Percentiles rank a stretch among this genome's conserved stretches.
Evolutionary conservation across 495 filamentous ascomycete species (phyloP).

Genomic region (Daldinia caldariorum): DNA sequence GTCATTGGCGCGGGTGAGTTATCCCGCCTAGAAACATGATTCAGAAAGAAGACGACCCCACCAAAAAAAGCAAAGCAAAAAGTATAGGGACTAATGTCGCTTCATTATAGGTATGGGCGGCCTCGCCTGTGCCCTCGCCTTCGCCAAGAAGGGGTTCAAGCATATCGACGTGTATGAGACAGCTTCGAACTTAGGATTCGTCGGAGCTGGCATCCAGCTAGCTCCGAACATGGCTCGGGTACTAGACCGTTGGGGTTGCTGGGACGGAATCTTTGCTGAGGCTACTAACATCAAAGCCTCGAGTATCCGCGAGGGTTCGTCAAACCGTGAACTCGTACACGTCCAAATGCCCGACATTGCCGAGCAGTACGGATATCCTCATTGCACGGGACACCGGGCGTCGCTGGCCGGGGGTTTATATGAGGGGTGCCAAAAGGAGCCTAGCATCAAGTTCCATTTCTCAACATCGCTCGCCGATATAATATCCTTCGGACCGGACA

Average conservation of each 20-base stretch:
- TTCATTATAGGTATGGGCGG: slow-evolving; percentile 75
- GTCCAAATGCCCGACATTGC: slow-evolving; percentile 74
- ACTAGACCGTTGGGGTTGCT: slow-evolving; percentile 73
- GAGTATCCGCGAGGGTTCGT: slow-evolving; percentile 68
- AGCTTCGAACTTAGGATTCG: slow-evolving; percentile 78
- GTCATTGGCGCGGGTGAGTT: slow-evolving; percentile 56
- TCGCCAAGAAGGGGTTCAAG: slow-evolving; percentile 77
- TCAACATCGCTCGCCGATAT: slow-evolving; percentile 64
- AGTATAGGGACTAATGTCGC: slow-evolving; percentile 21
- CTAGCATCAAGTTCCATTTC: slow-evolving; percentile 75
- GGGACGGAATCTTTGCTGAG: slow-evolving; percentile 72
- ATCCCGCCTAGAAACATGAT: slow-evolving; percentile 12
- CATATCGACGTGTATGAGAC: slow-evolving; percentile 77
- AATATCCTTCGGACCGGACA: slow-evolving; percentile 61
- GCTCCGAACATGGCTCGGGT: slow-evolving; percentile 83
- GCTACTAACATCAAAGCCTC: slow-evolving; percentile 60
- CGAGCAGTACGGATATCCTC: slow-evolving; percentile 74
- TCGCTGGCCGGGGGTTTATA: slow-evolving; percentile 76
- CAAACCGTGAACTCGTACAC: slow-evolving; percentile 72
- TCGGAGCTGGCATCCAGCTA: slow-evolving; percentile 84
- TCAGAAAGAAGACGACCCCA: neutral
- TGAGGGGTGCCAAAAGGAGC: slow-evolving; percentile 70
- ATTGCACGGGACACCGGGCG: slow-evolving; percentile 81
- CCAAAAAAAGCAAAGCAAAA: neutral
- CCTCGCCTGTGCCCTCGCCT: slow-evolving; percentile 73